Conservation (phyloP, 768 basidiomycete genomes). For the Calocera viscosa region DNA sequence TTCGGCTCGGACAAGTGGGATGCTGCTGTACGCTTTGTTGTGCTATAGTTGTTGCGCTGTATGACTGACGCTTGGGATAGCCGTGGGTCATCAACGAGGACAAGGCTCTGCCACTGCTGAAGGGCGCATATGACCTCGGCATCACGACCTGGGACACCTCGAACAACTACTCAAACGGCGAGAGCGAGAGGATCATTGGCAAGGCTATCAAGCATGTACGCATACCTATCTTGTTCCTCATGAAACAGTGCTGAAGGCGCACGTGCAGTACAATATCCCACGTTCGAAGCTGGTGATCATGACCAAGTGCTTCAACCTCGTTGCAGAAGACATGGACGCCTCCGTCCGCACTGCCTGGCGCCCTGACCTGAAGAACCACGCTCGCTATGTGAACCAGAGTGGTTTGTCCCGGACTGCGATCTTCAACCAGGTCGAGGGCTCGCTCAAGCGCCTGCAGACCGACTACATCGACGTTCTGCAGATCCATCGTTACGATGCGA, state of each 20-base stretch:
- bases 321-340: conserved; percentile 2
- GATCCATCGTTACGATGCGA: conserved; percentile 35
- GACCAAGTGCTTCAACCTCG: conserved; percentile 8
- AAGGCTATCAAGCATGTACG: conserved; percentile 11
- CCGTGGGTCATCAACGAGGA: conserved; percentile 12
- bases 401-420: conserved; percentile 19
- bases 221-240: background rate
- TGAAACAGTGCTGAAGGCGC: background rate
- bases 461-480: conserved; percentile 14
- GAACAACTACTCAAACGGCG: conserved; percentile 13
- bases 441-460: conserved; percentile 22
- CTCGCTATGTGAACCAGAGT: conserved; percentile 17
- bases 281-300: conserved; percentile 14
- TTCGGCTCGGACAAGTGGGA: conserved; percentile 18
- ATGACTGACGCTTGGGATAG: background rate
- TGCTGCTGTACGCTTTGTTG: background rate
- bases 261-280: conserved; percentile 14
- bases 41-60: background rate
- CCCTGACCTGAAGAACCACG: background rate
- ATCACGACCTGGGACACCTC: conserved; percentile 13
- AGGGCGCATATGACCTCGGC: conserved; percentile 10
- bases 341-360: conserved; percentile 3
- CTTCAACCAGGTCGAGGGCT: conserved; percentile 31
- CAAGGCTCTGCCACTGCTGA: conserved; percentile 6
- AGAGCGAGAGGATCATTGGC: conserved; percentile 11